Evolutionary conservation across 345 rosid species (phyloP).

Genomic region (Excoecaria cochinchinensis): DNA sequence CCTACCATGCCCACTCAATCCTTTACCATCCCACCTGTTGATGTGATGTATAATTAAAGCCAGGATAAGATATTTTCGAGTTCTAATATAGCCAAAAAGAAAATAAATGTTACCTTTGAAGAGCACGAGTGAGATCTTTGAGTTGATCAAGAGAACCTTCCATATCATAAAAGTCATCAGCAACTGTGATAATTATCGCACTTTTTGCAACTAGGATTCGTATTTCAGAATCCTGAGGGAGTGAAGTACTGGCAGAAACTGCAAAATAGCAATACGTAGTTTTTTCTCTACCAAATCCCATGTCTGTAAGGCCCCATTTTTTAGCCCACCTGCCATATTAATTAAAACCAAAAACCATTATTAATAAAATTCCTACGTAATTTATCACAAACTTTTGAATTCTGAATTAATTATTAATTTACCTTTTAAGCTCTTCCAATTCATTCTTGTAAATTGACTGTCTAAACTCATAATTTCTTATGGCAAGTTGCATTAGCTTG

Average conservation of each 20-base stretch:
- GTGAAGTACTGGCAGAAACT: constrained; percentile 25
- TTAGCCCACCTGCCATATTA: constrained; percentile 47
- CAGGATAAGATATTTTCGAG: no score
- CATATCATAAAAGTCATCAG: constrained; percentile 65
- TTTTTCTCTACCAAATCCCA: constrained; percentile 70
- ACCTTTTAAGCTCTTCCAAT: constrained; percentile 51
- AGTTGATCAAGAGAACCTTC: constrained; percentile 53
- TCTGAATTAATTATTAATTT: background rate
- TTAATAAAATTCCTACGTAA: no score
- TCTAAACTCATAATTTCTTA: constrained; percentile 34
- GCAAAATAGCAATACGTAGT: constrained; percentile 64
- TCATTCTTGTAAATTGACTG: constrained; percentile 47
- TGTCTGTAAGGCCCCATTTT: constrained; percentile 43
- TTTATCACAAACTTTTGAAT: no score
- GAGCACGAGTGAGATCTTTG: constrained; percentile 42
- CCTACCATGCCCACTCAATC: constrained; percentile 42
- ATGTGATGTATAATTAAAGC: no score
- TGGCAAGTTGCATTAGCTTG: constrained; percentile 44
- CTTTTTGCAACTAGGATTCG: constrained; percentile 44
- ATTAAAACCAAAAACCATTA: background rate
- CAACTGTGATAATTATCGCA: constrained; percentile 49
- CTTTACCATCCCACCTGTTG: constrained; percentile 55
- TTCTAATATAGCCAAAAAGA: background rate
- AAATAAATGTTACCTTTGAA: constrained; percentile 37
- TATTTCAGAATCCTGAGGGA: constrained; percentile 38